phyloP scores from a whole-genome alignment of 495 filamentous ascomycete species.

The Lindgomyces ingoldianus region DNA sequence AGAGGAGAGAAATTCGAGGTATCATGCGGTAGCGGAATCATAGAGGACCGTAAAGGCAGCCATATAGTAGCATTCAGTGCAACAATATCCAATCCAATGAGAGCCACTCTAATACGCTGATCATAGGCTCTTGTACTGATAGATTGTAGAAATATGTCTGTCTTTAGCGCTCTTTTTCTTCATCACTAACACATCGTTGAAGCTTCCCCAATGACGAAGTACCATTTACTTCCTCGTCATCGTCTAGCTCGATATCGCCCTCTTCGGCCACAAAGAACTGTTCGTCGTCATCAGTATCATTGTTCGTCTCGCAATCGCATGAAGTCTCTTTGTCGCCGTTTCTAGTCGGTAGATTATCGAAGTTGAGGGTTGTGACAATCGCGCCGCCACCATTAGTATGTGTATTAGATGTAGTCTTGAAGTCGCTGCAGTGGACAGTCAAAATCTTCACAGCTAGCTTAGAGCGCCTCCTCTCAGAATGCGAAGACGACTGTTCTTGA shows the following conservation, averaged over 20 bases:
- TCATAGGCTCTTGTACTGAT: no score
- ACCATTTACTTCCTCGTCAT: not conserved
- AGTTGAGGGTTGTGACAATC: not conserved
- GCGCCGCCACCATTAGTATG: not conserved
- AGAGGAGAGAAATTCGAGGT: no score
- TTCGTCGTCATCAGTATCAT: conserved; percentile 9
- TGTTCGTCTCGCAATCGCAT: not conserved
- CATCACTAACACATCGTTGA: not conserved
- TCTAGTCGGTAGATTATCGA: not conserved
- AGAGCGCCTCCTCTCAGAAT: not conserved
- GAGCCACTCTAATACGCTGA: no score
- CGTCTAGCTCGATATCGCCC: not conserved
- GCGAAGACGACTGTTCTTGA: not conserved
- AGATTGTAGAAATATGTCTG: no score
- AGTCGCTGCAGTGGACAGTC: no score
- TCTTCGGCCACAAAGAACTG: conserved; percentile 21
- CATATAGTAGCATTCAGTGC: no score
- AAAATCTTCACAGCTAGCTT: no score
- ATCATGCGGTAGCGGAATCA: no score
- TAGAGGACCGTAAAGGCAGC: no score
- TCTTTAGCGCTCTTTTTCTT: not conserved
- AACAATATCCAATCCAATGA: no score
- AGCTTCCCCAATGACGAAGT: not conserved
- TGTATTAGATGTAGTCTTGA: not conserved
- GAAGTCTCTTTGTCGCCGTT: not conserved